Evolutionary conservation across 2,329 filamentous ascomycete species (phyloP).

Genomic region (Penicillium sp.): DNA sequence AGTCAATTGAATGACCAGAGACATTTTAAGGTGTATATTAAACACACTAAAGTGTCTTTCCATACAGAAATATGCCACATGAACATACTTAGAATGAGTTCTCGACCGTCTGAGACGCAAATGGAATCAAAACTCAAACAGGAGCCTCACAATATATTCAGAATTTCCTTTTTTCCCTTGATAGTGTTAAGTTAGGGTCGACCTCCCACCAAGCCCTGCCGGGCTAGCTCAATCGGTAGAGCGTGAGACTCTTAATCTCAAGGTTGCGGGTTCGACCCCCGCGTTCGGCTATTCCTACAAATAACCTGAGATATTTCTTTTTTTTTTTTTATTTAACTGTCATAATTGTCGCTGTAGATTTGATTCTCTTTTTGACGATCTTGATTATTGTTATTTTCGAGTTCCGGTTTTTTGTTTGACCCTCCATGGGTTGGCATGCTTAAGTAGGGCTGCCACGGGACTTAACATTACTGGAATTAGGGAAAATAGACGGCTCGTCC

Average conservation of each 20-base stretch:
- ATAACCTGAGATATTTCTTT: slow-evolving; percentile 12
- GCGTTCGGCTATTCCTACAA: slow-evolving; percentile 38
- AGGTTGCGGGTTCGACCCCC: slow-evolving; percentile 46
- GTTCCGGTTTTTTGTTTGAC: not conserved
- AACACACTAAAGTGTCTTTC: not conserved
- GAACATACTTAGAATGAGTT: not conserved
- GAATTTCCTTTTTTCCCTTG: not conserved
- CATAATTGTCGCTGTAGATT: not conserved
- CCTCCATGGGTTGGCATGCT: not conserved
- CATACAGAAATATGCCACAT: not conserved
- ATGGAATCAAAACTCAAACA: not conserved
- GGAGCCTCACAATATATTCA: not conserved
- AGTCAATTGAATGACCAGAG: no score
- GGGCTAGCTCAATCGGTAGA: slow-evolving; percentile 54
- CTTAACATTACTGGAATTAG: no score
- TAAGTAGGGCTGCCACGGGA: not conserved
- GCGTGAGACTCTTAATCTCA: slow-evolving; percentile 52
- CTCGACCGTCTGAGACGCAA: not conserved
- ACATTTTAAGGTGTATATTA: not conserved
- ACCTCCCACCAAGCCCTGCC: slow-evolving; percentile 26
- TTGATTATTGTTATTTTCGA: not conserved
- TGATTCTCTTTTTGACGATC: not conserved
- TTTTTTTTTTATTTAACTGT: no score
- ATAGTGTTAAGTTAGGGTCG: not conserved
- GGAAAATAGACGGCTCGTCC: no score